phyloP scores from a whole-genome alignment of 768 basidiomycete species.

The Boletus rubropictus region DNA sequence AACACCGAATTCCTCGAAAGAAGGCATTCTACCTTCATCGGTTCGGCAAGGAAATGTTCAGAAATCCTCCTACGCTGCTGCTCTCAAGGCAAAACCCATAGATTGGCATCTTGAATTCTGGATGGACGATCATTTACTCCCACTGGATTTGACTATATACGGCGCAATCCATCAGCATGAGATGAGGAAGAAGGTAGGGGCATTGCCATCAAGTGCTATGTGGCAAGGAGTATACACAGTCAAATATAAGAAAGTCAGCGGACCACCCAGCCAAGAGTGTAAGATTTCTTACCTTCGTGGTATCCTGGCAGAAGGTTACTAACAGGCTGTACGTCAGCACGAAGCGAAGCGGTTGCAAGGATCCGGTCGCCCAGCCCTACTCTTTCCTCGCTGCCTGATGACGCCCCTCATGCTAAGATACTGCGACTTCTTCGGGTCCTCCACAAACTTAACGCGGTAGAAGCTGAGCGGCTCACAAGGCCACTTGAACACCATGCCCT shows the following conservation, averaged over 20 bases:
- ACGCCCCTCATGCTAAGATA: conserved; percentile 84
- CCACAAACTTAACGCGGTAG: conserved; percentile 73
- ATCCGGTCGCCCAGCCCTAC: conserved; percentile 60
- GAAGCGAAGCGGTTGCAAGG: conserved; percentile 39
- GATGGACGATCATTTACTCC: conserved; percentile 82
- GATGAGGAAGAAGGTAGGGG: conserved; percentile 64
- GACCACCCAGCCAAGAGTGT: conserved; percentile 68
- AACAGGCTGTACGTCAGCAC: conserved; percentile 23
- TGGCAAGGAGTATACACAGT: conserved; percentile 91
- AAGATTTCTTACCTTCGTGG: conserved; percentile 19
- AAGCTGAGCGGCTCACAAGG: conserved; percentile 49
- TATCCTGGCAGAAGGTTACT: neutral
- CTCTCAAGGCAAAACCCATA: conserved; percentile 84
- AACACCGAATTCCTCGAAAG: conserved; percentile 65
- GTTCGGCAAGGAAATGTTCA: conserved; percentile 29
- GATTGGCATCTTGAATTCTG: conserved; percentile 98
- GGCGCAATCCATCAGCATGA: conserved; percentile 94
- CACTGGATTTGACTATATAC: conserved; percentile 88
- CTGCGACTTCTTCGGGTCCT: conserved; percentile 84
- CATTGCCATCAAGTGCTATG: conserved; percentile 61
- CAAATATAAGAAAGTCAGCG: conserved; percentile 88
- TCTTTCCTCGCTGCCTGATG: conserved; percentile 77
- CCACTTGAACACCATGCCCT: conserved; percentile 54
- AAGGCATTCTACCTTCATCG: conserved; percentile 36
- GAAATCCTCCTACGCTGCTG: conserved; percentile 84